phyloP scores from a whole-genome alignment of 1,284 basidiomycete species.

The Chiua sp. region DNA sequence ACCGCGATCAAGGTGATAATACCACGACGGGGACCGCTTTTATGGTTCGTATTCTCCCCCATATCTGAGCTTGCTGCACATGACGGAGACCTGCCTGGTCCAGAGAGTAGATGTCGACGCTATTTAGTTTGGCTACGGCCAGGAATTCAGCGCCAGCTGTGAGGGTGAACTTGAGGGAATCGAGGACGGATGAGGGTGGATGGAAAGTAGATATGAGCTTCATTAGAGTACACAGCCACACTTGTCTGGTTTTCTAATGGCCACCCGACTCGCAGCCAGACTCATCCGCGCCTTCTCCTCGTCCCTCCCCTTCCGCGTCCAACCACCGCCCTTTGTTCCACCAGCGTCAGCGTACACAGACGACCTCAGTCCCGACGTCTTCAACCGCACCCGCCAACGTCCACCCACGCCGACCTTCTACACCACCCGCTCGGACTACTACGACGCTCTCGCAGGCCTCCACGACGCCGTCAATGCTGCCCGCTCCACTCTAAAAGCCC shows the following conservation, averaged over 20 bases:
- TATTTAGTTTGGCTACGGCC: slow-evolving; percentile 66
- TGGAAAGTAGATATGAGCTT: slow-evolving; percentile 75
- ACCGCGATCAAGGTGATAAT: slow-evolving; percentile 24
- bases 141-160: slow-evolving; percentile 60
- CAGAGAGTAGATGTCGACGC: slow-evolving; percentile 68
- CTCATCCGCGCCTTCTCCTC: slow-evolving; percentile 3
- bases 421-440: slow-evolving; percentile 82
- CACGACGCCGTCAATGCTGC: slow-evolving; percentile 68
- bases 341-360: slow-evolving; percentile 6
- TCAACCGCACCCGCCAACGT: slow-evolving; percentile 26
- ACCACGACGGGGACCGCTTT: slow-evolving; percentile 60
- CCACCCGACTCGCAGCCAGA: slow-evolving; percentile 12
- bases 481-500: slow-evolving; percentile 63
- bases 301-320: slow-evolving; percentile 7
- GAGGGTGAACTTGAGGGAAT: slow-evolving; percentile 65
- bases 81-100: slow-evolving; percentile 58
- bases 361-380: slow-evolving; percentile 9
- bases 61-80: slow-evolving; percentile 64
- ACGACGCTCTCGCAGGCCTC: slow-evolving; percentile 74
- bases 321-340: slow-evolving; percentile 26
- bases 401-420: slow-evolving; percentile 81
- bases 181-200: slow-evolving; percentile 64
- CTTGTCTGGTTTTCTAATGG: background rate
- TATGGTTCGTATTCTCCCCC: slow-evolving; percentile 66
- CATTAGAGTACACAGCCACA: slow-evolving; percentile 48